These are phyloP conservation scores for Tuber indicum DNA, from an alignment of 495 filamentous ascomycete genomes.

Conservation along the genomic window DNA sequence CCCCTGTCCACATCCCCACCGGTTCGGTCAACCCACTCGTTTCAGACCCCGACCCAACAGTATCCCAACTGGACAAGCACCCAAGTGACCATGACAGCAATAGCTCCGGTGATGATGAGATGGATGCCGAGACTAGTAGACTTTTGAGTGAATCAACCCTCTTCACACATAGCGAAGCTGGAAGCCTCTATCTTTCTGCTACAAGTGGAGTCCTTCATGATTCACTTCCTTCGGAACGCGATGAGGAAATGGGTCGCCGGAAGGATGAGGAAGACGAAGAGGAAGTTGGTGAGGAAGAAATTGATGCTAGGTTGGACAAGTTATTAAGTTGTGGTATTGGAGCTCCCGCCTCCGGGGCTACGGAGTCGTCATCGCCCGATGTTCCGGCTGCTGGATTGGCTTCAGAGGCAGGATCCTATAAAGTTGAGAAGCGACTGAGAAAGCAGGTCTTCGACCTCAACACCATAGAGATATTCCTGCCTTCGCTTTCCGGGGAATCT, in stretches of 20 bases:
- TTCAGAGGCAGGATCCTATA: constrained; percentile 19
- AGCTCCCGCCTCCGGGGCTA: not conserved
- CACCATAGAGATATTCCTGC: constrained; percentile 40
- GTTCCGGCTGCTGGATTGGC: constrained; percentile 22
- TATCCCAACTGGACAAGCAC: constrained; percentile 23
- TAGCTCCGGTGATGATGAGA: constrained; percentile 41
- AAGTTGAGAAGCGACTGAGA: constrained; percentile 21
- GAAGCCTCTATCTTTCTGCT: constrained; percentile 92
- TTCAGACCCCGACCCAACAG: constrained; percentile 13
- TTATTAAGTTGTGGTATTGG: constrained; percentile 17
- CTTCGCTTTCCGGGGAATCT: constrained; percentile 27
- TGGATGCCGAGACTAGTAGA: constrained; percentile 41
- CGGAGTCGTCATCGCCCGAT: not conserved
- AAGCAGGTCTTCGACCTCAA: constrained; percentile 44
- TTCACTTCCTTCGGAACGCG: constrained; percentile 5
- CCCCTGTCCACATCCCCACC: not conserved
- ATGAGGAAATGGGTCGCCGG: constrained; percentile 20
- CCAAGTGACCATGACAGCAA: constrained; percentile 51
- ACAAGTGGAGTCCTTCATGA: constrained; percentile 46
- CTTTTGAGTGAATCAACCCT: constrained; percentile 58
- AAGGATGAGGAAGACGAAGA: constrained; percentile 30
- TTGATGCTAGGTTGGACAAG: constrained; percentile 29
- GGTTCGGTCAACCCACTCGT: constrained; percentile 30
- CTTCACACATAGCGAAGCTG: constrained; percentile 85
- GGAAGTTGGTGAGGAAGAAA: constrained; percentile 38